Conservation (phyloP, 345 rosid genomes). For the Eucalyptus camaldulensis region DNA sequence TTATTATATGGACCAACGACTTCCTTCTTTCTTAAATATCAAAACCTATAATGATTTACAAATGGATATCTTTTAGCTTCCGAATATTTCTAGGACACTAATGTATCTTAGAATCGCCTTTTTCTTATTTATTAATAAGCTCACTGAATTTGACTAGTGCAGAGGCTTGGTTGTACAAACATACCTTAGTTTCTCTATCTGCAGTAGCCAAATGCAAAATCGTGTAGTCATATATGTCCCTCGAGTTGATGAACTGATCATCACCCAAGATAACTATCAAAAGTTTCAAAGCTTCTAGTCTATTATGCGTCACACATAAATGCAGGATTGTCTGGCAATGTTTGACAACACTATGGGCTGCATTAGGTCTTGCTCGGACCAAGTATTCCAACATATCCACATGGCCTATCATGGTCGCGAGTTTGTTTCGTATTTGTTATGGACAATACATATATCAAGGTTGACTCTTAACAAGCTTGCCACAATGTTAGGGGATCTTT, state of each 20-base stretch:
- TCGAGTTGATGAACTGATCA: neutral
- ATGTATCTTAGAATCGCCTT: neutral
- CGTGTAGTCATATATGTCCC: neutral
- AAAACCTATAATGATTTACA: neutral
- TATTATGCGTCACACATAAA: neutral
- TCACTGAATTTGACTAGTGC: too few relatives aligned
- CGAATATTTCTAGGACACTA: neutral
- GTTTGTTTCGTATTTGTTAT: slow-evolving; percentile 1
- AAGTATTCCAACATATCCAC: neutral
- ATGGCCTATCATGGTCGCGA: slow-evolving; percentile 1
- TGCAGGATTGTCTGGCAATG: neutral
- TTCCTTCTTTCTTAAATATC: neutral
- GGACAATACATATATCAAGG: neutral
- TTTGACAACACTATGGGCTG: neutral
- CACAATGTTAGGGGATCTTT: neutral
- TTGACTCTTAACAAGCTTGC: neutral
- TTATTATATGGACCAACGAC: too few relatives aligned
- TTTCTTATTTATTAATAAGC: too few relatives aligned
- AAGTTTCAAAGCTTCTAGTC: neutral
- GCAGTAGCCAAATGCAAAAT: slow-evolving; percentile 1
- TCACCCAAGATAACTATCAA: neutral
- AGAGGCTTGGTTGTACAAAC: neutral
- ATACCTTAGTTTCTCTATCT: neutral
- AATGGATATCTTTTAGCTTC: neutral
- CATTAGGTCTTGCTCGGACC: neutral